Conservation (phyloP, 495 filamentous ascomycete species). For the Cercophora scortea region DNA sequence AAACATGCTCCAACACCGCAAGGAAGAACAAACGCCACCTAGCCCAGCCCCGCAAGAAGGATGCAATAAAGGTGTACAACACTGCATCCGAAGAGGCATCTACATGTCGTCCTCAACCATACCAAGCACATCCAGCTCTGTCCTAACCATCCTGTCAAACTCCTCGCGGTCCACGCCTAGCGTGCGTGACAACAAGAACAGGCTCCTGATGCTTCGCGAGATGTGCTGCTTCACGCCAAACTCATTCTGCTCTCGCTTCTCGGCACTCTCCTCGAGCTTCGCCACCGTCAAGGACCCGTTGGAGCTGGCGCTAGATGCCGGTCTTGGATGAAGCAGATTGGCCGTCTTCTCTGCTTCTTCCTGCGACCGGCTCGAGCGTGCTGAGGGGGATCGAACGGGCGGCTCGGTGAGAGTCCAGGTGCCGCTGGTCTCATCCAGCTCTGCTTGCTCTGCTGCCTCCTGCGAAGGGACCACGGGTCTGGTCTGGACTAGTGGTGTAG, state of each 20-base stretch:
- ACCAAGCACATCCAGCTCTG: constrained; percentile 69
- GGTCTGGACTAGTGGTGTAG: constrained; percentile 29
- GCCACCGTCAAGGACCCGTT: constrained; percentile 51
- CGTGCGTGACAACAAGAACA: constrained; percentile 72
- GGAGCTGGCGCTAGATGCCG: constrained; percentile 46
- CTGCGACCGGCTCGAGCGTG: constrained; percentile 18
- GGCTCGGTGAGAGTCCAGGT: constrained; percentile 31
- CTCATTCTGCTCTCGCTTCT: constrained; percentile 59
- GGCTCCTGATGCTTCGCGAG: constrained; percentile 75
- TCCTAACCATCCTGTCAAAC: constrained; percentile 73
- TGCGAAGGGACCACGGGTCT: constrained; percentile 9
- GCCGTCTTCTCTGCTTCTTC: constrained; percentile 17
- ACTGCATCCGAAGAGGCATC: not conserved
- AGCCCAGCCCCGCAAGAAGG: too few relatives aligned
- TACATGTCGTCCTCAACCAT: constrained; percentile 60
- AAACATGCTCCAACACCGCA: not conserved
- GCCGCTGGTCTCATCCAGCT: constrained; percentile 19
- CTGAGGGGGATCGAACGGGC: constrained; percentile 27
- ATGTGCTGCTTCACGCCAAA: constrained; percentile 85
- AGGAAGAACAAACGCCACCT: not conserved
- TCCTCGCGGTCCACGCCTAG: constrained; percentile 76
- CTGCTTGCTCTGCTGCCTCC: constrained; percentile 8
- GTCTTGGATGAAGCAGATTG: constrained; percentile 36
- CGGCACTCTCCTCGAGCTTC: constrained; percentile 57
- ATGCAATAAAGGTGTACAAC: too few relatives aligned